Evolutionary conservation across 345 rosid genomes (phyloP).

Genomic region (Sisymbrium irio): DNA sequence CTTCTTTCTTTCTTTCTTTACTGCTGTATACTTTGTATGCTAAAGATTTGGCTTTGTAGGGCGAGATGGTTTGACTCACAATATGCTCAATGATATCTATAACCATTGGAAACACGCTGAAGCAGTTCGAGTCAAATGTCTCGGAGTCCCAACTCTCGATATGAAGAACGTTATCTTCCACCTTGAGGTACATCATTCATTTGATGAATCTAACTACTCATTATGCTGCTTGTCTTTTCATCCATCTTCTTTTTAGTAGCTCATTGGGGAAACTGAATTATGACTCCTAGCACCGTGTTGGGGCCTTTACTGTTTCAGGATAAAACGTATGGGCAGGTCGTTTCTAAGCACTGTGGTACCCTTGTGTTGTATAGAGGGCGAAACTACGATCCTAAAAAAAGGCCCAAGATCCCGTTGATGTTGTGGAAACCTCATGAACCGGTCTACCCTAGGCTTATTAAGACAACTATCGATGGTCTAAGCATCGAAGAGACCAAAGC

Average conservation of each 20-base stretch:
- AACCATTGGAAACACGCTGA: slow-evolving; percentile 77
- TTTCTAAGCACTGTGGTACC: slow-evolving; percentile 70
- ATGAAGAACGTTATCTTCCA: slow-evolving; percentile 84
- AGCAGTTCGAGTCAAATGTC: slow-evolving; percentile 82
- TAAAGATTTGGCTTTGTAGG: slow-evolving; percentile 38
- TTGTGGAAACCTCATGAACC: slow-evolving; percentile 97
- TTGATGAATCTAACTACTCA: too few relatives aligned
- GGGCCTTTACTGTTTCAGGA: slow-evolving; percentile 23
- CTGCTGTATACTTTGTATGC: neutral
- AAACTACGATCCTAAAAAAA: slow-evolving; percentile 69
- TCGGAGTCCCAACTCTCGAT: slow-evolving; percentile 86
- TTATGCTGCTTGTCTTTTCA: too few relatives aligned
- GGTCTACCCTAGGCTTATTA: slow-evolving; percentile 76
- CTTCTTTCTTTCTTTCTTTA: too few relatives aligned
- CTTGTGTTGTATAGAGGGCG: slow-evolving; percentile 81
- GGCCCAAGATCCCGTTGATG: slow-evolving; percentile 81
- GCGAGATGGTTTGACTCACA: slow-evolving; percentile 95
- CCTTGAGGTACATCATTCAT: slow-evolving; percentile 63
- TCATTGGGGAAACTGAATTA: neutral
- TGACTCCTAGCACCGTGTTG: neutral
- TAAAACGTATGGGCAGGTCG: slow-evolving; percentile 61
- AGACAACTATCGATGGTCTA: slow-evolving; percentile 76
- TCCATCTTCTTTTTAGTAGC: neutral
- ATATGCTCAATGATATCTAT: slow-evolving; percentile 87
- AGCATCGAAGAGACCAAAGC: slow-evolving; percentile 81